phyloP scores from a whole-genome alignment of 176 grass and related monocot genomes.

The Tuctoria greenei region DNA sequence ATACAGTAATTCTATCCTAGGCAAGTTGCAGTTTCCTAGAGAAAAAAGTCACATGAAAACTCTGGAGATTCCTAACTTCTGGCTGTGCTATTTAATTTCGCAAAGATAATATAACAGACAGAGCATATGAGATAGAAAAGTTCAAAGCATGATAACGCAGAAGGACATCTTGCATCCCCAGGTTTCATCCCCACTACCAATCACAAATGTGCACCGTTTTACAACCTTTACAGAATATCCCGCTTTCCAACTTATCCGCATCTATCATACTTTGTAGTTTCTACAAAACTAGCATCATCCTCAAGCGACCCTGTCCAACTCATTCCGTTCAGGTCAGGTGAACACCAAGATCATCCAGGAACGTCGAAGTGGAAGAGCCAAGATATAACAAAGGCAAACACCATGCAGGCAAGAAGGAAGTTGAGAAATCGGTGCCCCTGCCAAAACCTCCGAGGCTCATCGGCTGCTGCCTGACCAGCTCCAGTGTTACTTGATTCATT shows the following conservation, averaged over 20 bases:
- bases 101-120: not conserved
- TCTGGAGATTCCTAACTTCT: not conserved
- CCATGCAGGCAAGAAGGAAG: constrained; percentile 93
- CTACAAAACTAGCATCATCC: not conserved
- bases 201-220: not conserved
- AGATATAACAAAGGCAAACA: constrained; percentile 91
- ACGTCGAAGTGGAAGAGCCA: constrained; percentile 99
- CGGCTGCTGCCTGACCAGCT: constrained; percentile 12
- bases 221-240: constrained; percentile 13
- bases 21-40: not conserved
- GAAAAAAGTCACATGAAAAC: not conserved
- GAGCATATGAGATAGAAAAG: not conserved
- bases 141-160: constrained; percentile 4
- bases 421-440: constrained; percentile 94
- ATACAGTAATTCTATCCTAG: not conserved
- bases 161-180: not conserved
- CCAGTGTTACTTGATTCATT: constrained; percentile 54
- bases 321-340: not conserved
- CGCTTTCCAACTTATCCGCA: not conserved
- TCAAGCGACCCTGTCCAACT: not conserved
- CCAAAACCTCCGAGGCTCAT: constrained; percentile 76
- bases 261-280: not conserved
- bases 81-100: not conserved
- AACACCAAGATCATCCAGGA: constrained; percentile 51
- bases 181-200: not conserved